These are phyloP conservation scores for Cladosporium velox DNA, from an alignment of 2,329 filamentous ascomycete genomes.

Conservation along the genomic window DNA sequence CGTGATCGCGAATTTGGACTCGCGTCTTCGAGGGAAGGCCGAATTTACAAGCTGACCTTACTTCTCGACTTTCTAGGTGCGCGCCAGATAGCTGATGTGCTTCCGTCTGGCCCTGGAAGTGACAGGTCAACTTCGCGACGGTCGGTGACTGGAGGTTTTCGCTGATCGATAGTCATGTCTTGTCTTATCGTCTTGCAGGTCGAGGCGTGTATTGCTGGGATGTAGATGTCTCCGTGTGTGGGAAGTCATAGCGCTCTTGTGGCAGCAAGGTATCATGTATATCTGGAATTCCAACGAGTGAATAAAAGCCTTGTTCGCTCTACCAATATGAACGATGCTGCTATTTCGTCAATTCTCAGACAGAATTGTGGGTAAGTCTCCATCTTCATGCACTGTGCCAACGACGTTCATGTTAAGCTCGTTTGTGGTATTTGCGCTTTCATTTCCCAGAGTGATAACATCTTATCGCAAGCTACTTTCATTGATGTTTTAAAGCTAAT, in stretches of 20 bases:
- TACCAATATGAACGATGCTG: neutral
- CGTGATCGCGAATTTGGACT: neutral
- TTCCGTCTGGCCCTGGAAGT: neutral
- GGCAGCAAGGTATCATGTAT: neutral
- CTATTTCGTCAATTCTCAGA: neutral
- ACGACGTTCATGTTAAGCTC: neutral
- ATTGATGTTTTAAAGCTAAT: neutral
- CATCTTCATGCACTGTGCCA: neutral
- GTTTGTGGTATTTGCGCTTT: neutral
- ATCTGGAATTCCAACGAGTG: neutral
- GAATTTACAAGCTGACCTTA: constrained; percentile 23
- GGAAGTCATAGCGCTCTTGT: neutral
- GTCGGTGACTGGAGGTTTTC: neutral
- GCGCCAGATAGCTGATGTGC: constrained; percentile 24
- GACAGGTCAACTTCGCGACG: neutral
- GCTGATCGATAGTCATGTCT: neutral
- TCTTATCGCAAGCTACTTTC: neutral
- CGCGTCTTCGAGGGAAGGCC: neutral
- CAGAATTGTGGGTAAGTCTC: neutral
- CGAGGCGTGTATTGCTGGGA: neutral
- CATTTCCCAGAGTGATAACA: neutral
- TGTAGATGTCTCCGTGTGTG: neutral
- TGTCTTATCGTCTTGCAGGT: neutral
- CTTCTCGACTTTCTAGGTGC: constrained; percentile 30
- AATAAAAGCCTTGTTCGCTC: neutral